Base-by-base conservation (phyloP, 371 early-diverging fungal species). In the Actinomortierella ambigua region DNA sequence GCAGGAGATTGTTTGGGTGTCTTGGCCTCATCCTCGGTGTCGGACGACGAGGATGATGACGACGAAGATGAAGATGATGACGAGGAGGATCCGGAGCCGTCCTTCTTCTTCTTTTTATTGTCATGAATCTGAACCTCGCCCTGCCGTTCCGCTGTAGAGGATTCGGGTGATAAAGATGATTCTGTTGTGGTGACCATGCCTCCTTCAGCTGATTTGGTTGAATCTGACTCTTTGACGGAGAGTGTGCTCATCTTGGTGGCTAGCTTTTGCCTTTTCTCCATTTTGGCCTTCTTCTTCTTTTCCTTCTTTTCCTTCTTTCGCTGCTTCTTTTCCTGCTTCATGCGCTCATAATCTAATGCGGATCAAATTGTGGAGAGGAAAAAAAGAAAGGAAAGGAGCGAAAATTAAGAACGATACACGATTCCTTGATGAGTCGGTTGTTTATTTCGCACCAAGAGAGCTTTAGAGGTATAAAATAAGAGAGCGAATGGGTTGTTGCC, bases 261-360 rank as follows among this genome's bases (percentile, higher is more conserved):
- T 44, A 59, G 26, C 9, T 60, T 64, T 26, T 66, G 46, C 55
- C 55, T 50, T 55, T 69, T 68, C 18, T 51, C 43, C 7, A 2
- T 26, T 51, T 63, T 64, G 5, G 62, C 63, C 59, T 59, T 15
- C 43, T 54, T 61, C 40, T 54, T 61, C 23, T 23, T 44, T n/a
- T 61, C 39, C 53, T 53, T 53, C 39, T 53, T 39, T 39, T 57
- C 29, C 17, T 69, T 55, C 46, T 77, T 66, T 3, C 52, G 60
- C 18, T 68, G 59, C 46, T 73, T 77, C 47, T 79, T 70, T 28
- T 67, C 75, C 29, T 61, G 71, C 52, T 65, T 77, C 28, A 41
- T 61, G 5, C 23, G 20, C 51, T 51, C 23, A 15, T 48, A 48
- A 28, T 51, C 34, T 23, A 51, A 5, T 34, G 34, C 34, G 34